Evolutionary conservation across 176 grass and related monocot species (phyloP).

Genomic region (Cymbopogon citratus): DNA sequence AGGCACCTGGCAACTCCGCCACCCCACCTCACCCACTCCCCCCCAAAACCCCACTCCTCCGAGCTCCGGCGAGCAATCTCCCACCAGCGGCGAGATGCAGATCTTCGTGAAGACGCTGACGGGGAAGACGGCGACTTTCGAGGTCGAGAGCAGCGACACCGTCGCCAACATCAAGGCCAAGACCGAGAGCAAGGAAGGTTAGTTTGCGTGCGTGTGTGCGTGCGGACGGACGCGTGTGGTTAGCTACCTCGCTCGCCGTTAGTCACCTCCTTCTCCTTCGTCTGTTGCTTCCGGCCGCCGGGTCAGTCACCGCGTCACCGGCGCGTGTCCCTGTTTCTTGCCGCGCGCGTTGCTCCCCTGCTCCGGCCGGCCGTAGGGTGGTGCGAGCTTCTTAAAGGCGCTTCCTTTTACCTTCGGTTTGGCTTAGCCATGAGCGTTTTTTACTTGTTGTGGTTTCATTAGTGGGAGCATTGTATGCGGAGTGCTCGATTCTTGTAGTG

Average conservation of each 20-base stretch:
- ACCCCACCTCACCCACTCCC: background rate
- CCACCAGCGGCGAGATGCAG: constrained; percentile 24
- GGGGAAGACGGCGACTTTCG: constrained; percentile 57
- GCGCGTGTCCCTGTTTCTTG: background rate
- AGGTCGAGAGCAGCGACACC: constrained; percentile 94
- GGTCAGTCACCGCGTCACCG: background rate
- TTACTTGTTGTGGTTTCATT: background rate
- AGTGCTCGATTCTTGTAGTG: background rate
- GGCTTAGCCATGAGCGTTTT: background rate
- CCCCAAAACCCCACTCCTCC: background rate
- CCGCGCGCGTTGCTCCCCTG: background rate
- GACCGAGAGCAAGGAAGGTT: constrained; percentile 69
- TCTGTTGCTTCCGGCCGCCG: background rate
- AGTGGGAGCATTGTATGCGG: too few relatives aligned
- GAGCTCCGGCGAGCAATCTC: background rate
- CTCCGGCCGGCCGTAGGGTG: background rate
- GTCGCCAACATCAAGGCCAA: constrained; percentile 81
- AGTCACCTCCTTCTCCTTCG: background rate
- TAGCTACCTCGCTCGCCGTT: background rate
- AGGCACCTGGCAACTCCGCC: background rate
- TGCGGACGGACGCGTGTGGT: background rate
- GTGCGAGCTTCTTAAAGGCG: background rate
- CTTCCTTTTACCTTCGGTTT: background rate
- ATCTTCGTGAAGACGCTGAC: constrained; percentile 59
- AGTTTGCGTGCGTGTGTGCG: too few relatives aligned